Base-by-base conservation (phyloP, 192 early-diverging fungal species). In the Pilaira anomala region DNA sequence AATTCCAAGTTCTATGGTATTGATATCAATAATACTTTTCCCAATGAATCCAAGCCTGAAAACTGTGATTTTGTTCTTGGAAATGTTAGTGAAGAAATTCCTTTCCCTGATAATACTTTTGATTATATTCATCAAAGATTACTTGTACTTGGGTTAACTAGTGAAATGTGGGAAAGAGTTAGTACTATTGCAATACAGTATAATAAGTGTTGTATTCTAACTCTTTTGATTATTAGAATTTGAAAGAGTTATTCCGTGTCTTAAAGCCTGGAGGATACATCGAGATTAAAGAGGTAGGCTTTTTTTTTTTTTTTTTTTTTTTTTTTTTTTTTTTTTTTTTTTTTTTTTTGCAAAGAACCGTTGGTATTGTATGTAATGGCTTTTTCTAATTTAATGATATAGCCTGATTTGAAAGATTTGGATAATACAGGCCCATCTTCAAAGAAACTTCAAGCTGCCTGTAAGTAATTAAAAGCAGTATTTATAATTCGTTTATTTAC, bases 1-100 rank as follows among this genome's bases (percentile, higher is more conserved):
- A 61, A 67, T n/a, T 70, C 74, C 6, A 70, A 67, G 6, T 81
- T 84, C 45, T 61, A 73, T 51, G 82, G 80, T 4, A 59, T 80
- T 25, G 82, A 84, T 33, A 81, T 82, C 21, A 67, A 72, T 18
- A 46, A 52, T 28, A 53, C 63, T n/a, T 74, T 71, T 45, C 72
- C 72, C 26, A 30, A 58, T 21, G 36, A 21, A 44, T 52, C 52
- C 41, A 66, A 68, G n/a, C 60, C 60, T 14, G 25, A 29, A 13
- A 72, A 72, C 19, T 42, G 48, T n/a, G 25, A 28, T 7, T 68
- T 68, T 26, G 7, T 28, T 5, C 22, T 60, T 12, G 59, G 26
- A n/a, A 67, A 72, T 39, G 45, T 72, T 22, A 61, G 64, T 0
- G 28, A 56, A 12, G 18, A 48, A 16, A 19, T 76, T 25, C 65